Evolutionary conservation across 1,284 basidiomycete genomes (phyloP).

Genomic region (Moesziomyces sp.): DNA sequence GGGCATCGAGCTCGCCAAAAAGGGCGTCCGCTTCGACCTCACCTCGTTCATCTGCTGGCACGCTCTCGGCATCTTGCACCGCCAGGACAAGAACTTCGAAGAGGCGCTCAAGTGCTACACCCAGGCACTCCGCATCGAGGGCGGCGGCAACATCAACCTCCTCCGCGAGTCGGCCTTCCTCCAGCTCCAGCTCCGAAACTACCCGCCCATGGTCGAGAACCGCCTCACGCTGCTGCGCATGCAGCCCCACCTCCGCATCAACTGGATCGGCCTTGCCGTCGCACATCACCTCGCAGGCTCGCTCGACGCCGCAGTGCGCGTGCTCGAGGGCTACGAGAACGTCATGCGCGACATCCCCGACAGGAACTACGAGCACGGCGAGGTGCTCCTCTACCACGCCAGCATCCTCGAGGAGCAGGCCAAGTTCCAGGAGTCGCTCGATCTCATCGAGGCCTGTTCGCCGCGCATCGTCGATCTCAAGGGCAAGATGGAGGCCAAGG

Average conservation of each 20-base stretch:
- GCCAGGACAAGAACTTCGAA: constrained; percentile 84
- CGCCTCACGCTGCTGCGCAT: constrained; percentile 82
- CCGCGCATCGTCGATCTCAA: constrained; percentile 67
- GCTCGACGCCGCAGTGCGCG: constrained; percentile 77
- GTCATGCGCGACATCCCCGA: constrained; percentile 56
- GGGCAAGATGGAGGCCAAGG: constrained; percentile 39
- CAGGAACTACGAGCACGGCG: constrained; percentile 77
- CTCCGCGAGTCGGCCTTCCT: constrained; percentile 89
- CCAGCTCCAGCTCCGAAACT: constrained; percentile 88
- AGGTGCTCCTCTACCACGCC: constrained; percentile 85
- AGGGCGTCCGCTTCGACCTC: constrained; percentile 83
- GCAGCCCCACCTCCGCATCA: constrained; percentile 84
- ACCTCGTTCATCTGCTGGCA: constrained; percentile 98
- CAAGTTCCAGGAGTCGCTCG: constrained; percentile 69
- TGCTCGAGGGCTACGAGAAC: constrained; percentile 75
- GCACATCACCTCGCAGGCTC: constrained; percentile 88
- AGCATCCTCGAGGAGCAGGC: constrained; percentile 81
- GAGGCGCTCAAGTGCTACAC: constrained; percentile 86
- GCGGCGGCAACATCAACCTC: constrained; percentile 88
- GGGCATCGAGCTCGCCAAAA: constrained; percentile 85
- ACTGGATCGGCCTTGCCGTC: constrained; percentile 90
- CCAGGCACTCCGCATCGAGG: constrained; percentile 84
- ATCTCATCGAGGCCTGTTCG: constrained; percentile 36
- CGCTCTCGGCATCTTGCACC: constrained; percentile 78
- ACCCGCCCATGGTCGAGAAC: constrained; percentile 82